Evolutionary conservation across 2,329 filamentous ascomycete species (phyloP).

Genomic region (Phyllachora maydis): DNA sequence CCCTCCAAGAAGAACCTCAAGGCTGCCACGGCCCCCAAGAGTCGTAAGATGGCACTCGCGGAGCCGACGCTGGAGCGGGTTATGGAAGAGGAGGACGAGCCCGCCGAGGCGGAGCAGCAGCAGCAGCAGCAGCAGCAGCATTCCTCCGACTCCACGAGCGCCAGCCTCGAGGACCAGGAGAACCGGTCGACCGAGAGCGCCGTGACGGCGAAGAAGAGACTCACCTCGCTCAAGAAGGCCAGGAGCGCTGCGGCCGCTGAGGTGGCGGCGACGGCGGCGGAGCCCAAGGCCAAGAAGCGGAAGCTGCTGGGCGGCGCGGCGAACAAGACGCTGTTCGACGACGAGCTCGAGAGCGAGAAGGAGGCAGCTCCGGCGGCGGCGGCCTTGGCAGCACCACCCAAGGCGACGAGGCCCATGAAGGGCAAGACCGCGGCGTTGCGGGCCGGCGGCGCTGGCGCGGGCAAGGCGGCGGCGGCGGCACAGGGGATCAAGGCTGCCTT

Average conservation of each 20-base stretch:
- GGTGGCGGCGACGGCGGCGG: slow-evolving; percentile 12
- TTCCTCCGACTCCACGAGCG: too few species aligned
- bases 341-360: slow-evolving; percentile 28
- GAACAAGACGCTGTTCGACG: slow-evolving; percentile 52
- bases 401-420: too few species aligned
- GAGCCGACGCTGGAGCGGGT: slow-evolving; percentile 16
- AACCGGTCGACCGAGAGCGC: slow-evolving; percentile 11
- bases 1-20: slow-evolving; percentile 24
- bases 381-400: too few species aligned
- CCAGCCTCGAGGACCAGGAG: slow-evolving; percentile 11
- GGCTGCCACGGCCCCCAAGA: slow-evolving; percentile 9
- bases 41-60: slow-evolving; percentile 8
- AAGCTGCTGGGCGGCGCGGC: slow-evolving; percentile 44
- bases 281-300: slow-evolving; percentile 46
- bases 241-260: too few species aligned
- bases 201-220: slow-evolving; percentile 11
- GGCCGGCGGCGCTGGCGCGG: slow-evolving; percentile 7
- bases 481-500: slow-evolving; percentile 22
- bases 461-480: slow-evolving; percentile 15
- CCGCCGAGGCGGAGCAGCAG: too few species aligned
- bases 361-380: slow-evolving; percentile 7
- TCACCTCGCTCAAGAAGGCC: too few species aligned
- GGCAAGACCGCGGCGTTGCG: too few species aligned
- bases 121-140: too few species aligned
- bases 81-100: slow-evolving; percentile 13